Evolutionary conservation across 2,329 filamentous ascomycete genomes (phyloP).

Genomic region (Colletotrichum coccodes): DNA sequence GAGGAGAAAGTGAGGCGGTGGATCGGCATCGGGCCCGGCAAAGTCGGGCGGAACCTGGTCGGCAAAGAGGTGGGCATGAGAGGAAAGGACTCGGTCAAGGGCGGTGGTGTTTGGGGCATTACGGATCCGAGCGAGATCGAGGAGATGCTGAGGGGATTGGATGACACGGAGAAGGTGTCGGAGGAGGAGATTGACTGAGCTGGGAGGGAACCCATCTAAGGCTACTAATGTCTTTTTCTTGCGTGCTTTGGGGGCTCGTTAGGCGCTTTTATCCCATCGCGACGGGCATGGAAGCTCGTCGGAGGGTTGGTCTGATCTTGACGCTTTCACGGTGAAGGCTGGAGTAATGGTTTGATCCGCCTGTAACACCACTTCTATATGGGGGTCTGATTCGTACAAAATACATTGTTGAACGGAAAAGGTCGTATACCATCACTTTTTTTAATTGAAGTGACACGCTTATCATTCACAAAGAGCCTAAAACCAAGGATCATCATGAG

Average conservation of each 20-base stretch:
- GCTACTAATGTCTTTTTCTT: neutral
- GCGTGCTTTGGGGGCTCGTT: neutral
- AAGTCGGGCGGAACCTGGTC: conserved; percentile 92
- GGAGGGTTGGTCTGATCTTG: neutral
- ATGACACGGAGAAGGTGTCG: conserved; percentile 68
- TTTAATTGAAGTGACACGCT: no score
- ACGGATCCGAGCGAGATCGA: conserved; percentile 83
- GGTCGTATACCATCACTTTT: no score
- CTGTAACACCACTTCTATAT: neutral
- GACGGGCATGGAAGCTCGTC: neutral
- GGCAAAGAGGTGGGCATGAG: conserved; percentile 95
- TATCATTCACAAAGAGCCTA: neutral
- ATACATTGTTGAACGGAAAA: neutral
- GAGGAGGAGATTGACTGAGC: conserved; percentile 57
- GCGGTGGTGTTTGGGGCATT: conserved; percentile 93
- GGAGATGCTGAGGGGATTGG: conserved; percentile 71
- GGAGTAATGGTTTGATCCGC: conserved; percentile 10
- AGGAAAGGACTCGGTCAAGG: conserved; percentile 80
- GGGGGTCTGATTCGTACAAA: neutral
- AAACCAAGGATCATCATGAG: neutral
- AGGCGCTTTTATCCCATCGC: neutral
- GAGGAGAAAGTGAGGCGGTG: conserved; percentile 84
- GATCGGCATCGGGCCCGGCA: conserved; percentile 93
- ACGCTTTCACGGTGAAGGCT: neutral
- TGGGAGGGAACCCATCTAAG: neutral